Evolutionary conservation across 805 yeast genomes (phyloP), one percentile per base, ranked within the genome.

Genomic region (Yamadazyma philogaea): DNA sequence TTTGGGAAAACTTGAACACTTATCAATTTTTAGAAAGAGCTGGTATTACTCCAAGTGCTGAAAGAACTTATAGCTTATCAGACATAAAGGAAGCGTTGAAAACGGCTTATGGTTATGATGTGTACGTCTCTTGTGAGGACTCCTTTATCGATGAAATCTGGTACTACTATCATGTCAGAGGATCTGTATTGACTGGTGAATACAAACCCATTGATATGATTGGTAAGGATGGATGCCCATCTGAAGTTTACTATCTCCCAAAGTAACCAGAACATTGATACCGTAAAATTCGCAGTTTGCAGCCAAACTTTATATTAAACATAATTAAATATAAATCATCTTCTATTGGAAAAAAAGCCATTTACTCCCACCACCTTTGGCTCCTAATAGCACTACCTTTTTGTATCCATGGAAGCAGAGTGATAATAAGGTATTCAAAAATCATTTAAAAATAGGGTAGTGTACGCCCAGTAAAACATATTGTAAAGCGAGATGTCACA

Each of bases 141-240:
- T n/a, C 14, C 11, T 55, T 69, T 50, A 61, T 82, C 39, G 75
- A 74, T 50, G 83, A 83, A 60, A 66, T 83, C 34, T 90, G 95
- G 95, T 90, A 89, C 64, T 87, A 77, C 66, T 84, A 84, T 68
- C 72, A 79, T 47, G 68, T 88, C 39, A 70, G 75, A 53, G 98
- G 97, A 1, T 79, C 90, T 3, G 72, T 88, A 1, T 68, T 79
- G 43, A 69, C 72, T 36, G 95, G 90, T 38, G 65, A 77, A 15
- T 66, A 83, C 57, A 59, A 68, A 17, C 81, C 83, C 18, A 79
- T 84, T 37, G 87, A 85, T 39, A 59, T 84, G 2, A 54, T 80
- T 43, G 57, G 74, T 20, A 63, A 70, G 17, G 68, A 85, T 4
- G 72, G 77, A 39, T 91, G 98, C 63, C 88, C 89, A 3, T 74